Percentiles rank a stretch among this genome's conserved stretches.
phyloP scores from a whole-genome alignment of 2,329 filamentous ascomycete species.

The Sporothrix globosa region DNA sequence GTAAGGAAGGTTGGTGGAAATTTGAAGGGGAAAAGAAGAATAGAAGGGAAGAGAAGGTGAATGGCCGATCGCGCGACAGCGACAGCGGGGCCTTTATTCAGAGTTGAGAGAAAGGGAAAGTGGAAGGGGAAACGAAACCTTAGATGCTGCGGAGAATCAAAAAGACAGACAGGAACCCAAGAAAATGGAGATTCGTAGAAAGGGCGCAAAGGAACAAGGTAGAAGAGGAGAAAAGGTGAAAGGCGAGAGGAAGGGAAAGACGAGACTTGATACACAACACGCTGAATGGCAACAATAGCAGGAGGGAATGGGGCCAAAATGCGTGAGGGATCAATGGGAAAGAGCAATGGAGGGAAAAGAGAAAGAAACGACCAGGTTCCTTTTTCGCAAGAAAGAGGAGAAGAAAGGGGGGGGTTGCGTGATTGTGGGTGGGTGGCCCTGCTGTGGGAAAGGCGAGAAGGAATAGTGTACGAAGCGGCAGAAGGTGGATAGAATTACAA shows the following conservation, averaged over 20 bases:
- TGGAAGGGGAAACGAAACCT: not conserved
- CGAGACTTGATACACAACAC: constrained; percentile 18
- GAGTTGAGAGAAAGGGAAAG: not conserved
- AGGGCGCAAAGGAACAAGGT: constrained; percentile 12
- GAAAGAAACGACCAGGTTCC: constrained; percentile 18
- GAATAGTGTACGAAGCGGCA: not conserved
- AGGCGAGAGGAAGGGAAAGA: constrained; percentile 13
- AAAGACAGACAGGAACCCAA: not conserved
- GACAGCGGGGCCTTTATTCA: not conserved
- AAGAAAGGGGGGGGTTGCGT: constrained; percentile 12
- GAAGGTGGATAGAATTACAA: constrained; percentile 18
- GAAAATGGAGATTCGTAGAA: constrained; percentile 25
- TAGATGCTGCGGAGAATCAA: not conserved
- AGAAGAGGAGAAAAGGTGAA: constrained; percentile 3
- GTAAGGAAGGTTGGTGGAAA: not conserved
- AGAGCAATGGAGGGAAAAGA: constrained; percentile 24
- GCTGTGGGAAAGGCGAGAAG: constrained; percentile 16
- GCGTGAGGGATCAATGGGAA: constrained; percentile 30
- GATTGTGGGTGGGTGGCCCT: not conserved
- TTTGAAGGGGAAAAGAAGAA: not conserved
- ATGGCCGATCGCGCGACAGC: constrained; percentile 9
- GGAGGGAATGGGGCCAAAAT: constrained; percentile 31
- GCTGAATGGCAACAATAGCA: constrained; percentile 27
- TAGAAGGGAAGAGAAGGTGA: constrained; percentile 23
- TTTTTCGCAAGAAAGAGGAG: constrained; percentile 24